Evolutionary conservation across 2,329 filamentous ascomycete species (phyloP), one percentile per base, ranked within the genome.

Genomic region (Calonectria ilicicola): DNA sequence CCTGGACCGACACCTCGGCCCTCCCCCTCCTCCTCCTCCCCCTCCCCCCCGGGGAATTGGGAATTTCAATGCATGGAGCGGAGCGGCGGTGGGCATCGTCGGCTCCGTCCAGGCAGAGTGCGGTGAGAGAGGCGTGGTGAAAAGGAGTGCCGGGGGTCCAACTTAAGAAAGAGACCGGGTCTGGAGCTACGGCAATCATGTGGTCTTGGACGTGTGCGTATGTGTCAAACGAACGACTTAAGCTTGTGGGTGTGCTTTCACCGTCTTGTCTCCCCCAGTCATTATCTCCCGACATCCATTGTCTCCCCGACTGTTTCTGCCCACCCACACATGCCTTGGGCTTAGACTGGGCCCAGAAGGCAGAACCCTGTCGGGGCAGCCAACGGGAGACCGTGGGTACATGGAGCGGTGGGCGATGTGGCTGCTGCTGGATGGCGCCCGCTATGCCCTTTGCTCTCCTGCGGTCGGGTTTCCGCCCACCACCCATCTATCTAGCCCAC

Each of bases 381-480:
- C 76, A 77, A 75, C 74, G 67, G 67, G 72, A 72, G 70, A 51
- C 63, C 63, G 68, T 72, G 75, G 72, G 65, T 40, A 17, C 44
- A 63, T 56, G 58, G 51, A 65, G 70, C 67, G 65, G 72, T 78
- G 77, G 76, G 75, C 77, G 77, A 79, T 79, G 77, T 79, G 77
- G 77, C 77, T 79, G 75, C 60, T 77, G 75, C 72, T 79, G 77
- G 78, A 79, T 79, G 77, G 74, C 56, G 19, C 38, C 47, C 47
- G 47, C 23, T n/a, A 7, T 46, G 15, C 44, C 49, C 32, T 56
- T 47, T 47, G 63, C 63, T 70, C 69, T 42, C 51, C 53, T 21
- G 46, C 32, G 32, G 32, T 35, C 32, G 7, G 10, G 32, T 35
- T 35, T 35, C 9, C 32, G 32, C 32, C 32, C 32, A 35, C 32